These are phyloP conservation scores for Tolypocladium endophyticum DNA, from an alignment of 2,329 filamentous ascomycete genomes.

Conservation along the genomic window DNA sequence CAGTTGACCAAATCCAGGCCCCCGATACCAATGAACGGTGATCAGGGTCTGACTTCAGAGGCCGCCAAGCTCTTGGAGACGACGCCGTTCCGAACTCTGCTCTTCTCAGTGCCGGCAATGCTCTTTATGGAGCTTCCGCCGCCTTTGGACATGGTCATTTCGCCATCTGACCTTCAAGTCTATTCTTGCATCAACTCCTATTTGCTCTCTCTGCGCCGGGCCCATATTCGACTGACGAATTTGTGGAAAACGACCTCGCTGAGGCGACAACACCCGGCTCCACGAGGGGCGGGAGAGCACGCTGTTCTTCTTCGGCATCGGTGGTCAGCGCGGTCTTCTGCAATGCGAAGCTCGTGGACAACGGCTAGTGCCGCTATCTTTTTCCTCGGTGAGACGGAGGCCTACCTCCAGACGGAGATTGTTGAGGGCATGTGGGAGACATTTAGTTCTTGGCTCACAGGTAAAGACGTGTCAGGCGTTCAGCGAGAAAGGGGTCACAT, in stretches of 20 bases:
- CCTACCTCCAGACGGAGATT: constrained; percentile 84
- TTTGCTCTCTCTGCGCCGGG: constrained; percentile 72
- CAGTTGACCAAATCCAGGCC: constrained; percentile 43
- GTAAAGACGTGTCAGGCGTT: constrained; percentile 22
- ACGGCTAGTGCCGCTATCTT: constrained; percentile 81
- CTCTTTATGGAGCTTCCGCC: constrained; percentile 65
- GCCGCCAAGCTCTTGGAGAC: constrained; percentile 26
- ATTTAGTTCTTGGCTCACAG: constrained; percentile 65
- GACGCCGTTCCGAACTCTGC: constrained; percentile 65
- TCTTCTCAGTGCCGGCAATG: constrained; percentile 63
- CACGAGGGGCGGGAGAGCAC: constrained; percentile 48
- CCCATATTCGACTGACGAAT: constrained; percentile 73
- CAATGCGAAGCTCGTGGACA: constrained; percentile 80
- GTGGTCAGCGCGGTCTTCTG: constrained; percentile 49
- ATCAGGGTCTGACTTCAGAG: constrained; percentile 20
- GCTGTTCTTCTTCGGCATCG: constrained; percentile 53
- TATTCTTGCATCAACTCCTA: constrained; percentile 87
- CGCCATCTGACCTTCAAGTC: constrained; percentile 60
- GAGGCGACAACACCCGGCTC: constrained; percentile 65
- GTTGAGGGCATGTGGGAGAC: constrained; percentile 71
- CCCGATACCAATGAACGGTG: constrained; percentile 25
- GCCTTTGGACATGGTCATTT: constrained; percentile 80
- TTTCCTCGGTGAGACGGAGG: constrained; percentile 77
- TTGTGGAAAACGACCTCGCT: constrained; percentile 80
- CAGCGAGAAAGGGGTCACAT: constrained; percentile 8